Evolutionary conservation across 352 stramenopile genomes (phyloP).

Genomic region (Peronospora destructor): DNA sequence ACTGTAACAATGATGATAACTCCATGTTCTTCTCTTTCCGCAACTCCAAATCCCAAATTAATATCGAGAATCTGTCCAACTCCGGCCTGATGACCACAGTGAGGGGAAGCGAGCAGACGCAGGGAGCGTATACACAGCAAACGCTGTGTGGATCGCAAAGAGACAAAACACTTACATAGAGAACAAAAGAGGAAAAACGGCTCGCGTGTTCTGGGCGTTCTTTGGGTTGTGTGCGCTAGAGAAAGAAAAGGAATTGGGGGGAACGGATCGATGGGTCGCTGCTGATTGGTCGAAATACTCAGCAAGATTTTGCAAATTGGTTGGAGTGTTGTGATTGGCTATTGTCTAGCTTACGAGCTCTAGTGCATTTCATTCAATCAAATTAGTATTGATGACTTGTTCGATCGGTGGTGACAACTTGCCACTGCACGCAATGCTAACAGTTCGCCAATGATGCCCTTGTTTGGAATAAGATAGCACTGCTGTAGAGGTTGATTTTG

Average conservation of each 20-base stretch:
- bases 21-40: conserved; percentile 6
- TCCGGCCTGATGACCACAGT: conserved; percentile 1
- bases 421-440: too few relatives aligned
- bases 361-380: conserved; percentile 21
- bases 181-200: conserved; percentile 15
- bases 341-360: background rate
- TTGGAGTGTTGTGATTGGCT: conserved; percentile 4
- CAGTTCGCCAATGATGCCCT: too few relatives aligned
- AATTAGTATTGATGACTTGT: background rate
- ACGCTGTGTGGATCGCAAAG: background rate
- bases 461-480: too few relatives aligned
- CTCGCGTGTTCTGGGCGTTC: conserved; percentile 23
- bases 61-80: conserved; percentile 14
- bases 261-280: conserved; percentile 5
- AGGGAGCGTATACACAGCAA: background rate
- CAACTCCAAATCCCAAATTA: conserved; percentile 8
- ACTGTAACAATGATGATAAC: background rate
- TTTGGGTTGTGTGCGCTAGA: conserved; percentile 29
- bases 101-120: background rate
- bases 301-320: background rate
- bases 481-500: too few relatives aligned
- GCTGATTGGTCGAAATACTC: conserved; percentile 2
- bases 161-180: conserved; percentile 17
- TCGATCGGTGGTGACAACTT: too few relatives aligned
- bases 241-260: conserved; percentile 5